Base-by-base conservation (phyloP, 768 basidiomycete genomes). In the Paxillus rubicundulus region DNA sequence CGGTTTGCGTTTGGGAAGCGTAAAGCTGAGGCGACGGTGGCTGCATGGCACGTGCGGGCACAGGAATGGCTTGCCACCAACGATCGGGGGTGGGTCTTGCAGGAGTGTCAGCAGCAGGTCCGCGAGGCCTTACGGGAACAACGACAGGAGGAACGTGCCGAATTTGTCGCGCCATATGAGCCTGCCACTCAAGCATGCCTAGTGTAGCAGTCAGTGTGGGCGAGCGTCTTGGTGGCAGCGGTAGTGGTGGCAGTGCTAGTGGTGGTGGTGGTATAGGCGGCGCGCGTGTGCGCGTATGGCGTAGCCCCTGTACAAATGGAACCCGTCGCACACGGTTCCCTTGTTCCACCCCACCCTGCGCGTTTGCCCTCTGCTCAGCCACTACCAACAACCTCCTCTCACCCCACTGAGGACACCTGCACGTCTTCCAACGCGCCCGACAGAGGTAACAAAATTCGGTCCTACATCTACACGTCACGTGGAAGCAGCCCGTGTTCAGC, bases 401-500 rank as follows among this genome's bases (percentile, higher is more conserved):
- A 18, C 87, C 85, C 85, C 86, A 89, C 52, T 85, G 82, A 1
- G 75, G 73, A 56, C 87, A 89, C 1, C 0, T 13, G 57, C 88
- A 90, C 1, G 68, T 73, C 69, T 86, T 87, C 87, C 87, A 90
- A 3, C 52, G 70, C 20, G 59, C 76, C 72, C 74, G 46, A 72
- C 82, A 75, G 72, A 82, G 55, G 44, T 76, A 77, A 56, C 74
- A 76, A 40, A 76, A 76, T 45, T 75, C 61, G 10, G 67, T 69
- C 37, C 58, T 50, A 58, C 74, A 76, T 24, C 67, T 54, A 48
- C 75, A 76, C 2, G 70, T 70, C 69, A 77, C 73, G 52, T 77
- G 74, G 56, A 62, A 70, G 48, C 74, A 76, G 0, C 74, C 74
- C 12, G 58, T 18, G 5, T 62, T 49, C 37, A 73, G 69, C 49